These are phyloP conservation scores for Steccherinum ochraceum DNA, from an alignment of 768 basidiomycete species.

Conservation along the genomic window DNA sequence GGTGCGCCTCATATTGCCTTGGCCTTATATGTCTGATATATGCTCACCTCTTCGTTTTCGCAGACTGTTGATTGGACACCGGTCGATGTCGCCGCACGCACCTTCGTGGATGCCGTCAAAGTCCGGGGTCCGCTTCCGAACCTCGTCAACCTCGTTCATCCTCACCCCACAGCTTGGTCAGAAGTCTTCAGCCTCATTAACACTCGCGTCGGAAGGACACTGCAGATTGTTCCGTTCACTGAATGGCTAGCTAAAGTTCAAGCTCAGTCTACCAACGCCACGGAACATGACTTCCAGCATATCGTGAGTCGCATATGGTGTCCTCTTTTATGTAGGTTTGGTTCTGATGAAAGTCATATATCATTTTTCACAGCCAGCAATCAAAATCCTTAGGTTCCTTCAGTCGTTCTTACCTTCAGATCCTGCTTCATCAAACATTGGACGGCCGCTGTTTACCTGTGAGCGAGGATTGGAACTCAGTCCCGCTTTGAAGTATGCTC, in stretches of 20 bases:
- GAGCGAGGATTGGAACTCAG: neutral
- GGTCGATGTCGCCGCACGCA: constrained; percentile 7
- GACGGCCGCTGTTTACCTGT: neutral
- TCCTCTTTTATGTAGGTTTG: neutral
- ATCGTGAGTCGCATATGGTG: constrained; percentile 4
- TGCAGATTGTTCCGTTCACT: constrained; percentile 9
- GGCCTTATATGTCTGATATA: neutral
- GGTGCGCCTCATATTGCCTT: constrained; percentile 4
- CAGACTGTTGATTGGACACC: constrained; percentile 10
- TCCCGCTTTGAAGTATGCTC: neutral
- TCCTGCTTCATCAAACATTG: neutral
- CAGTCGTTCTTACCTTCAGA: neutral
- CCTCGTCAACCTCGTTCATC: constrained; percentile 15
- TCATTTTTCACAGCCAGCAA: constrained; percentile 7
- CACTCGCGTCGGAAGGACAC: neutral
- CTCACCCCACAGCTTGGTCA: constrained; percentile 8
- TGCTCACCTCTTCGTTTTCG: neutral
- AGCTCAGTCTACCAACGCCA: neutral
- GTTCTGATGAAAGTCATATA: neutral
- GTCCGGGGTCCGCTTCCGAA: neutral
- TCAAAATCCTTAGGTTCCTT: constrained; percentile 11
- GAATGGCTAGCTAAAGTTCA: constrained; percentile 10
- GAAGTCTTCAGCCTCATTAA: constrained; percentile 3
- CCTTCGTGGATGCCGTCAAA: constrained; percentile 3
- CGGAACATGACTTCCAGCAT: constrained; percentile 2